Conservation (phyloP, 2,329 filamentous ascomycete genomes). For the Paracoccidioides brasiliensis region DNA sequence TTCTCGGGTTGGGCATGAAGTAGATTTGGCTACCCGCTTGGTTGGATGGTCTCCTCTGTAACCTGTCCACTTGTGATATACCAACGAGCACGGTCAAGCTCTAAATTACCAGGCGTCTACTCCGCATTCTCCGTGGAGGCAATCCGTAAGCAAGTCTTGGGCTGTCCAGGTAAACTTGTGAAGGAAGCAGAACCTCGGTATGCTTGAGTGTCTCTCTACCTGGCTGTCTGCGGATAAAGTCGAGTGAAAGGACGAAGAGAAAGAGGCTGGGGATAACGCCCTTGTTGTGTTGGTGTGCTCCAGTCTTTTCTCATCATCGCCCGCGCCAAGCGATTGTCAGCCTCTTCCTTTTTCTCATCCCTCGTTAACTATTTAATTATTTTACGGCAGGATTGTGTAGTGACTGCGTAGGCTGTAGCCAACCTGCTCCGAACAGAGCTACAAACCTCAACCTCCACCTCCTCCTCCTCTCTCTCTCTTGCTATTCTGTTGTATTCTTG, state of each 20-base stretch:
- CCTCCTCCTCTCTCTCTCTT: neutral
- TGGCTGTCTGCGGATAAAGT: neutral
- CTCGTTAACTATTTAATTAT: neutral
- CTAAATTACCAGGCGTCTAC: neutral
- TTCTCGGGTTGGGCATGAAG: neutral
- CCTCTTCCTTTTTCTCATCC: slow-evolving; percentile 2
- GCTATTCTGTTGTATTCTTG: neutral
- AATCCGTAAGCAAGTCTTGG: neutral
- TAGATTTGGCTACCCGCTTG: slow-evolving; percentile 1
- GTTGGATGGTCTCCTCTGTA: neutral
- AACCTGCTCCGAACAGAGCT: too few relatives aligned
- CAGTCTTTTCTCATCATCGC: neutral
- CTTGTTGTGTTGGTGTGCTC: neutral
- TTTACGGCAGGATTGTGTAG: too few relatives aligned
- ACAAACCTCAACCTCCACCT: neutral
- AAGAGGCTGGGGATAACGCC: neutral
- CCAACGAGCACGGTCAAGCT: neutral
- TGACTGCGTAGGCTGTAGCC: too few relatives aligned
- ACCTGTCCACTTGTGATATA: neutral
- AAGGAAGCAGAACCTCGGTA: neutral
- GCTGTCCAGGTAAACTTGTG: neutral
- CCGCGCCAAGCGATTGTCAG: neutral
- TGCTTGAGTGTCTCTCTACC: neutral
- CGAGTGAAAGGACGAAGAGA: neutral
- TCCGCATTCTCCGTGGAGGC: too few relatives aligned